These are phyloP conservation scores for Calamus simplicifolius DNA, from an alignment of 176 grass and related monocot genomes.

Conservation along the genomic window DNA sequence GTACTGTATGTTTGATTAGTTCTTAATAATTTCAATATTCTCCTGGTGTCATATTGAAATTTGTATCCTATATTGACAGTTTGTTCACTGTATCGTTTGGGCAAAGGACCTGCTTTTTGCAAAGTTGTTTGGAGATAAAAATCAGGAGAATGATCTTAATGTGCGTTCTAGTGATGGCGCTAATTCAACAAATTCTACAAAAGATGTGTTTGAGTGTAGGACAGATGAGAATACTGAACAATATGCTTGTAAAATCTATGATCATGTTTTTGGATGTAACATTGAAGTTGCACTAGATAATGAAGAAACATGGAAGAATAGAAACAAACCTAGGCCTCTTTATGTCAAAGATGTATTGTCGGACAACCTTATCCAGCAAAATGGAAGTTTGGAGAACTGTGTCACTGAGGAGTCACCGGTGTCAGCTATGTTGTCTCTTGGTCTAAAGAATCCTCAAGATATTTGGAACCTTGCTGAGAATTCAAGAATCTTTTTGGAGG, in stretches of 20 bases:
- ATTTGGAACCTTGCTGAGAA: constrained; percentile 85
- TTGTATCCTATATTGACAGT: constrained; percentile 25
- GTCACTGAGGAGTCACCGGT: constrained; percentile 25
- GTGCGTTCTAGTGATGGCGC: constrained; percentile 52
- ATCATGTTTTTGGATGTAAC: constrained; percentile 93
- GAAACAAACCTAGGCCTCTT: constrained; percentile 53
- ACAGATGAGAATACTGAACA: constrained; percentile 54
- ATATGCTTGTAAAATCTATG: constrained; percentile 75
- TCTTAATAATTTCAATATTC: no score
- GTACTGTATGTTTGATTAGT: no score
- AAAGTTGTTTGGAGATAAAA: constrained; percentile 88
- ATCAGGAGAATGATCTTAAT: constrained; percentile 96
- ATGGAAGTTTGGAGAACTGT: constrained; percentile 28
- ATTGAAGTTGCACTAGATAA: constrained; percentile 73
- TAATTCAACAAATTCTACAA: constrained; percentile 31
- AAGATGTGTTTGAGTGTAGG: constrained; percentile 62
- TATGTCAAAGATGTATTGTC: constrained; percentile 52
- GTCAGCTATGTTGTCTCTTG: constrained; percentile 65
- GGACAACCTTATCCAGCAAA: constrained; percentile 39
- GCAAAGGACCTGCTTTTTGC: constrained; percentile 98
- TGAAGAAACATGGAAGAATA: constrained; percentile 92
- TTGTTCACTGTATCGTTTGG: constrained; percentile 98
- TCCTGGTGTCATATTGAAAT: no score
- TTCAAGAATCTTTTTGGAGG: constrained; percentile 83
- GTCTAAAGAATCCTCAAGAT: constrained; percentile 84